Percentiles rank a stretch among this genome's conserved stretches.
These are phyloP conservation scores for Zasmidium citrigriseum DNA, from an alignment of 2,329 filamentous ascomycete genomes.

Conservation along the genomic window DNA sequence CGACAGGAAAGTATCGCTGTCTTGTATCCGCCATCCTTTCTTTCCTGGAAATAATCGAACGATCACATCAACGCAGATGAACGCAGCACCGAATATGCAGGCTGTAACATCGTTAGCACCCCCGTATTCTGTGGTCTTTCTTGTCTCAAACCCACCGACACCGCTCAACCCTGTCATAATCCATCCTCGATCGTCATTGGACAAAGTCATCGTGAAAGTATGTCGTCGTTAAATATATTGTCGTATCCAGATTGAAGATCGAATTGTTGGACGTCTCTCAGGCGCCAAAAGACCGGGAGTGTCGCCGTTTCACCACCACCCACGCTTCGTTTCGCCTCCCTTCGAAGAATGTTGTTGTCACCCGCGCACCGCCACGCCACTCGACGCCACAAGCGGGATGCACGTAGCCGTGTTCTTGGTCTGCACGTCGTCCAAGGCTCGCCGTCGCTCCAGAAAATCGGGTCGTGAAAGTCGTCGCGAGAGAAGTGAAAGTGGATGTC, in stretches of 20 bases:
- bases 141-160: slow-evolving; percentile 56
- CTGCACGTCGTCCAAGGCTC: neutral
- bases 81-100: slow-evolving; percentile 70
- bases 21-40: slow-evolving; percentile 79
- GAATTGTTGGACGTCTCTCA: neutral
- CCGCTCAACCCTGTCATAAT: slow-evolving; percentile 84
- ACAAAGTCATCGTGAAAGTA: slow-evolving; percentile 48
- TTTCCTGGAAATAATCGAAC: slow-evolving; percentile 72
- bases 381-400: neutral
- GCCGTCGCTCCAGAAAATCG: neutral
- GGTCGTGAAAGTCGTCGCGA: neutral
- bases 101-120: slow-evolving; percentile 37
- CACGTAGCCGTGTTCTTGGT: neutral
- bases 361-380: slow-evolving; percentile 14
- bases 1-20: slow-evolving; percentile 85
- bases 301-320: slow-evolving; percentile 10
- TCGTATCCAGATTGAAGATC: neutral
- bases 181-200: slow-evolving; percentile 90
- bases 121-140: neutral
- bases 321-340: neutral
- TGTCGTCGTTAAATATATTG: neutral
- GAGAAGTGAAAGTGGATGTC: neutral
- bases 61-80: slow-evolving; percentile 84
- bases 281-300: neutral
- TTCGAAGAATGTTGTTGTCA: neutral